Evolutionary conservation across 495 filamentous ascomycete species (phyloP).

Genomic region (Penicillium silybi): DNA sequence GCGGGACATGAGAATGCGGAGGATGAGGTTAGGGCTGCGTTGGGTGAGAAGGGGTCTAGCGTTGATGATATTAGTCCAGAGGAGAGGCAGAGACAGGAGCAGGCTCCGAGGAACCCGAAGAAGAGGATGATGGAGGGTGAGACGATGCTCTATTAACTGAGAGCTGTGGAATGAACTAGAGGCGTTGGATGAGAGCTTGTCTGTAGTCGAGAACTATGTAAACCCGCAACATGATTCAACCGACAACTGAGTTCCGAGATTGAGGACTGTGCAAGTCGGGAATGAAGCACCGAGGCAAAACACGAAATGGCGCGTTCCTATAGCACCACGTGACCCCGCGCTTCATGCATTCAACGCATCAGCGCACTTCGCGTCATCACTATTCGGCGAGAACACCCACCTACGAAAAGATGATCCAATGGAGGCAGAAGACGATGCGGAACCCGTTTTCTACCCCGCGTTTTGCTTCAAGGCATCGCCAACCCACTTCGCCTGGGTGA

Average conservation of each 20-base stretch:
- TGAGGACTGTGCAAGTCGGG: neutral
- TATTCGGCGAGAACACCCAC: neutral
- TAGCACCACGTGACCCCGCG: constrained; percentile 10
- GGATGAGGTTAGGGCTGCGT: constrained; percentile 30
- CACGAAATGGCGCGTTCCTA: neutral
- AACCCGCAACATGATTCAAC: neutral
- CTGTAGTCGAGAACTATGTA: neutral
- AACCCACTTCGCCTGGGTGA: constrained; percentile 80
- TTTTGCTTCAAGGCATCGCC: constrained; percentile 83
- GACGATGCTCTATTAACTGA: constrained; percentile 14
- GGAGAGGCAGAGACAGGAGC: constrained; percentile 30
- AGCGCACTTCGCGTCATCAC: neutral
- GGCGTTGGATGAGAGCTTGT: neutral
- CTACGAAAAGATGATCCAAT: constrained; percentile 35
- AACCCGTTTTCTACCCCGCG: constrained; percentile 64
- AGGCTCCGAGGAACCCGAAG: constrained; percentile 41
- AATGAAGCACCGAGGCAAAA: neutral
- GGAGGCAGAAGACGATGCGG: constrained; percentile 24
- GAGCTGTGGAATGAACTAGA: neutral
- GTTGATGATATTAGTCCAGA: constrained; percentile 35
- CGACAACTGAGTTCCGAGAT: neutral
- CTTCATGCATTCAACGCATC: neutral
- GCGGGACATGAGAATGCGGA: constrained; percentile 64
- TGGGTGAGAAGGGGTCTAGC: constrained; percentile 29
- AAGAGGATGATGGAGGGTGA: constrained; percentile 47